These are phyloP conservation scores for Camelina neglecta DNA, from an alignment of 345 rosid species.

Conservation along the genomic window DNA sequence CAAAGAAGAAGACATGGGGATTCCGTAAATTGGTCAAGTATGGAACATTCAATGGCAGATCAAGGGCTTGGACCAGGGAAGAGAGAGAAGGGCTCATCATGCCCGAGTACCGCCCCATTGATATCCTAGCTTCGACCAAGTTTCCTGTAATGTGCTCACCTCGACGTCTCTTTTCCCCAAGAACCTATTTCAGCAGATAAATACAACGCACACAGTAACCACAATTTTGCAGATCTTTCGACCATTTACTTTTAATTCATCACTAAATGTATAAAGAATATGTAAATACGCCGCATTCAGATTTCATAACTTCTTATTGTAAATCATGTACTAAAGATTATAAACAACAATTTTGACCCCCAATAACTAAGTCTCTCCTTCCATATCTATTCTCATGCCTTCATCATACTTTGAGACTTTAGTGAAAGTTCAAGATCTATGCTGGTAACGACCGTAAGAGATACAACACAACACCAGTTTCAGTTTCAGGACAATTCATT, in stretches of 20 bases:
- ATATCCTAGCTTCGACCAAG: conserved; percentile 63
- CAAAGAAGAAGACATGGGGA: conserved; percentile 75
- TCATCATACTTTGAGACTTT: neutral
- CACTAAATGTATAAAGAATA: conserved; percentile 31
- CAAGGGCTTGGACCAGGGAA: conserved; percentile 39
- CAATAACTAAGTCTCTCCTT: conserved; percentile 6
- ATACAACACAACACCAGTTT: conserved; percentile 5
- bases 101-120: conserved; percentile 58
- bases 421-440: neutral
- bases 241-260: conserved; percentile 19
- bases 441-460: neutral
- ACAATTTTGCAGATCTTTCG: conserved; percentile 22
- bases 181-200: conserved; percentile 51
- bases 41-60: conserved; percentile 58
- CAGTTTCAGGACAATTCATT: neutral
- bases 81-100: conserved; percentile 57
- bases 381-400: neutral
- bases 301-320: conserved; percentile 3
- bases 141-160: conserved; percentile 70
- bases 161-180: conserved; percentile 66
- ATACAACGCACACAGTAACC: neutral
- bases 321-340: conserved; percentile 12
- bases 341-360: neutral
- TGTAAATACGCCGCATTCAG: conserved; percentile 28
- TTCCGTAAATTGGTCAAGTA: conserved; percentile 63